phyloP scores from a whole-genome alignment of 2,329 filamentous ascomycete genomes.

The Sarocladiaceae sp. region DNA sequence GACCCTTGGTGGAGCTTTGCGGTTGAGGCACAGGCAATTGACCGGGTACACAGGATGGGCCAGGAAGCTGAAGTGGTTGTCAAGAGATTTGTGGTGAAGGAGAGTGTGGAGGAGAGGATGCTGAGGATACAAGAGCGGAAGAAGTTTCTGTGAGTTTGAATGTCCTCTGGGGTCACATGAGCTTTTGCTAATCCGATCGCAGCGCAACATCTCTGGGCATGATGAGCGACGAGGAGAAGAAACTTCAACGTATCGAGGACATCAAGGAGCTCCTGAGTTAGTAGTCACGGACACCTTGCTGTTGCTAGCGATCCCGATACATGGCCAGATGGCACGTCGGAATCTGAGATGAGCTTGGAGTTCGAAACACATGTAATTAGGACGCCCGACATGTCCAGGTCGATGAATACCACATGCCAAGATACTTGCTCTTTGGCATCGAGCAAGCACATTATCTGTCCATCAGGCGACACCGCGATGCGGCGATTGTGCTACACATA shows the following conservation, averaged over 20 bases:
- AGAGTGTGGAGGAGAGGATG: conserved; percentile 95
- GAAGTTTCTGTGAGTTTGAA: conserved; percentile 77
- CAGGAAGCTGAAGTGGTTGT: conserved; percentile 83
- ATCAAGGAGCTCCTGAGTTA: conserved; percentile 56
- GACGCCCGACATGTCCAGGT: too few species aligned
- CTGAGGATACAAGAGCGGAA: conserved; percentile 88
- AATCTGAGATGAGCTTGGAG: too few species aligned
- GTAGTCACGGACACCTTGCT: neutral
- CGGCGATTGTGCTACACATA: too few species aligned
- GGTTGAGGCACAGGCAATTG: conserved; percentile 93
- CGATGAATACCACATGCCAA: too few species aligned
- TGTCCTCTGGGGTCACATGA: neutral
- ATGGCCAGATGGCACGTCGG: too few species aligned
- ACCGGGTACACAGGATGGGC: conserved; percentile 95
- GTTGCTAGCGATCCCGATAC: neutral
- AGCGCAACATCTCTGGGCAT: conserved; percentile 93
- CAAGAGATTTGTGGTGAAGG: conserved; percentile 79
- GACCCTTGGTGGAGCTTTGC: conserved; percentile 99
- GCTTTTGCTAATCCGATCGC: conserved; percentile 17
- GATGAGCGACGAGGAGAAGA: conserved; percentile 86
- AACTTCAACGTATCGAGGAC: conserved; percentile 77
- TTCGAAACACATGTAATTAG: too few species aligned
- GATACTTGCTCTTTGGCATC: too few species aligned
- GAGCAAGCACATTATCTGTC: too few species aligned
- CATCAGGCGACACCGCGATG: too few species aligned